Base-by-base conservation (phyloP, 176 grass and related monocot species). In the Oryza coarctata region DNA sequence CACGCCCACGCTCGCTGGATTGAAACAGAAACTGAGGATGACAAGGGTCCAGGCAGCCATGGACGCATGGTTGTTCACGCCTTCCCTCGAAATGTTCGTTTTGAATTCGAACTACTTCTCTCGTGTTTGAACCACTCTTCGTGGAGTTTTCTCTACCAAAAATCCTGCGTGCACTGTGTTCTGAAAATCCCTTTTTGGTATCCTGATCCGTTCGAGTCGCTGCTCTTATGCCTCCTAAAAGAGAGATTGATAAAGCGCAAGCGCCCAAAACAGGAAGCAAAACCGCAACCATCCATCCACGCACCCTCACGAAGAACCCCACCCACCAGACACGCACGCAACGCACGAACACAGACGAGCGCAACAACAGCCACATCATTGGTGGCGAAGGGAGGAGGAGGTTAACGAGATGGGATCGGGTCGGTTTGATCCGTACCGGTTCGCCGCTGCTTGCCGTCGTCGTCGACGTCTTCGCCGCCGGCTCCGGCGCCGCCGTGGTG, bases 361-460 rank as follows among this genome's bases (percentile, higher is more conserved):
- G n/a, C 50, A 52, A 52, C 2, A 49, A 1, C 0, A 47, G 3
- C 12, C 1, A 49, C 49, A 5, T 7, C 55, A 58, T 58, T 22
- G 1, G 10, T 58, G 22, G 55, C 49, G 18, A 2, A 20, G 47
- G 15, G 45, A 6, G 20, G 20, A 57, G 50, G 20, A n/a, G 50
- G 20, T 22, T 55, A 57, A 9, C 13, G 47, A 20, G 47, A 45
- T 4, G 39, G 40, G 39, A n/a, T 40, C 9, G 9, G 3, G 36
- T 41, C 5, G 2, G 34, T 45, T 75, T 3, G 9, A 1, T 2
- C 18, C 74, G 20, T 64, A 86, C 94, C 94, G 3, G 85, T 92
- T 15, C 94, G 77, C 83, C 89, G 89, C 25, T 70, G 85, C 82
- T 71, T 84, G 72, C 94, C 94, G 80, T 97, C 94, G 82, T 97